Evolutionary conservation across 83 land plant genomes (phyloP), one percentile per base, ranked within the genome.

Genomic region (Diphasiastrum complanatum): DNA sequence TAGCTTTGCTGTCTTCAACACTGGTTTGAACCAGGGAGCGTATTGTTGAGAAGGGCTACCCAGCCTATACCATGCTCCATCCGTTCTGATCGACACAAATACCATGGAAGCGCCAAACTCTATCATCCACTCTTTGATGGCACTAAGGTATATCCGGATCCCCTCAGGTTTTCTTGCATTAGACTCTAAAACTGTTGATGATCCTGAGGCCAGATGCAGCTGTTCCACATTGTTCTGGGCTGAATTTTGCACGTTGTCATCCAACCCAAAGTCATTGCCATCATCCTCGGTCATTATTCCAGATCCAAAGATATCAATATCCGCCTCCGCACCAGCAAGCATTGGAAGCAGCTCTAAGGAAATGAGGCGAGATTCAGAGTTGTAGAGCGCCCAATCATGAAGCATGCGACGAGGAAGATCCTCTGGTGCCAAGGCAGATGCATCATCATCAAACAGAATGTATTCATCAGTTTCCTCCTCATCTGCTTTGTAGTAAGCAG

Each of bases 91-190:
- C 29, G 89, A 93, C 3, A 89, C 76, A 33, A 78, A 83, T 29
- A 89, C 53, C 83, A 85, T 89, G 52, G 78, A 64, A 20, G 85
- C 78, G 47, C 99, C 96, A 72, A 89, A 93, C 53, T 93, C 99
- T 53, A 93, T 83, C 86, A 81, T 66, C 99, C 99, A 93, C 61
- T 93, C 99, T 74, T 89, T 93, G 36, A 93, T 83, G 26, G 96
- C 83, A 78, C 96, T 93, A 58, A 93, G 43, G 69, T 79, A 93
- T 29, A 93, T 65, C 38, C 89, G 85, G 27, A 93, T 74, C 5
- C 96, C 91, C 47, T 81, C 74, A 32, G 60, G 60, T 20, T 63
- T 51, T n/a, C 30, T 32, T 2, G 25, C 60, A 23, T 61, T 72
- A 26, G 72, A 60, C n/a, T n/a, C n/a, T n/a, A n/a, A n/a, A 48